A percentile compares a stretch with the other conserved stretches of the same genome.
Evolutionary conservation across 163 green algal species (phyloP).

Genomic region (Trebouxiophyceae sp.): DNA sequence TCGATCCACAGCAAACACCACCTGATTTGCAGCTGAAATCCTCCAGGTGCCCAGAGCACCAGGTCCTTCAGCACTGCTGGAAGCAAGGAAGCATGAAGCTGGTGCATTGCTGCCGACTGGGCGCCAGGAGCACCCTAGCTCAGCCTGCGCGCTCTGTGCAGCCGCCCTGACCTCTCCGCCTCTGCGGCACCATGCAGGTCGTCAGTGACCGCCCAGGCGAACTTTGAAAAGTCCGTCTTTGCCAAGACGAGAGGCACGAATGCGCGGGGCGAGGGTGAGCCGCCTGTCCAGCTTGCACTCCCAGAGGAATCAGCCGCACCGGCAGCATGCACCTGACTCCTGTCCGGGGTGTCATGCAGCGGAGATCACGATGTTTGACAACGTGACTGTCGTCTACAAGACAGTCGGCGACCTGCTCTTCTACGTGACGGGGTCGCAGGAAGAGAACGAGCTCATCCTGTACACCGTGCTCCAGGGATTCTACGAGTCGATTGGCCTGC

Average conservation of each 20-base stretch:
- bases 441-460: constrained; percentile 97
- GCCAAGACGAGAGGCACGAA: constrained; percentile 88
- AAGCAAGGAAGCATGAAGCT: too few species aligned
- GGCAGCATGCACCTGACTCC: not conserved
- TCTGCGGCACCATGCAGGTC: too few species aligned
- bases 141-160: too few species aligned
- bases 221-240: constrained; percentile 92
- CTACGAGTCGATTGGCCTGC: constrained; percentile 82
- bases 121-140: too few species aligned
- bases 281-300: not conserved
- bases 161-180: too few species aligned
- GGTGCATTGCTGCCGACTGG: too few species aligned
- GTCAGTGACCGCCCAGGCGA: constrained; percentile 67
- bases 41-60: too few species aligned
- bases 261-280: constrained; percentile 81
- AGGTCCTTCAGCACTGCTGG: too few species aligned
- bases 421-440: constrained; percentile 82
- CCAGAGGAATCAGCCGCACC: not conserved
- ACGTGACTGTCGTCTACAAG: constrained; percentile 94
- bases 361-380: constrained; percentile 97
- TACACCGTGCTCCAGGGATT: constrained; percentile 80
- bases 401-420: constrained; percentile 96
- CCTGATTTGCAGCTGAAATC: too few species aligned
- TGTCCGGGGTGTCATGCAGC: constrained; percentile 23
- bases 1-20: too few species aligned